Base-by-base conservation (phyloP, 805 yeast genomes). In the Lachancea lanzarotensis region DNA sequence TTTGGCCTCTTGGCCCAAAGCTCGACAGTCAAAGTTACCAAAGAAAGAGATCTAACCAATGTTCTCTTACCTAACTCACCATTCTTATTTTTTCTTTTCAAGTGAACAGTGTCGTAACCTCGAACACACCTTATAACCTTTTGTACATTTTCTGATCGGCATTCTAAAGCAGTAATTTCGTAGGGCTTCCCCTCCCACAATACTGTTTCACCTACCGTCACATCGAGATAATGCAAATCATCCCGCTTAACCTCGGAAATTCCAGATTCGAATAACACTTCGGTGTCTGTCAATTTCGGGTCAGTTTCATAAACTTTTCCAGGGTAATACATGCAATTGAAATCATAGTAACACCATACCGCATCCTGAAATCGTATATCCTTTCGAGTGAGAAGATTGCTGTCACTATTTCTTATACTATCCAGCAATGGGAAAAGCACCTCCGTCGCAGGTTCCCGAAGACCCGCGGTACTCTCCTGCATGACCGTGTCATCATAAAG, bases 181-280 rank as follows among this genome's bases (percentile, higher is more conserved):
- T 69, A 77, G 6, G 57, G 57, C 7, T 59, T 54, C 15, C 66
- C 62, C 12, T 64, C 60, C 26, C 72, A 50, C 13, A 63, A 62
- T 1, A 82, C 69, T 0, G 46, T 54, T 50, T 82, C 88, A 2
- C 85, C 87, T 15, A 81, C 61, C 34, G 77, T 59, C 2, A 82
- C 60, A 55, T 78, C 84, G 18, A 82, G 60, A 57, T 68, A 32
- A 71, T 60, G 54, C 64, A 77, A 36, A 55, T 70, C 52, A n/a
- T 55, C 57, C 17, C 46, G 46, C 26, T 54, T 55, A 1, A 50
- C 50, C 12, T 40, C 26, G 2, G 53, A 43, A 38, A 47, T 34
- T 3, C 57, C 60, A 3, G 52, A 42, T 30, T 54, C 60, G 40
- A 59, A 59, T 9, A 46, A 35, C 8, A 63, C 60, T 33, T 48